Evolutionary conservation across 495 filamentous ascomycete genomes (phyloP), one percentile per base, ranked within the genome.

Genomic region (Xylaria venustula): DNA sequence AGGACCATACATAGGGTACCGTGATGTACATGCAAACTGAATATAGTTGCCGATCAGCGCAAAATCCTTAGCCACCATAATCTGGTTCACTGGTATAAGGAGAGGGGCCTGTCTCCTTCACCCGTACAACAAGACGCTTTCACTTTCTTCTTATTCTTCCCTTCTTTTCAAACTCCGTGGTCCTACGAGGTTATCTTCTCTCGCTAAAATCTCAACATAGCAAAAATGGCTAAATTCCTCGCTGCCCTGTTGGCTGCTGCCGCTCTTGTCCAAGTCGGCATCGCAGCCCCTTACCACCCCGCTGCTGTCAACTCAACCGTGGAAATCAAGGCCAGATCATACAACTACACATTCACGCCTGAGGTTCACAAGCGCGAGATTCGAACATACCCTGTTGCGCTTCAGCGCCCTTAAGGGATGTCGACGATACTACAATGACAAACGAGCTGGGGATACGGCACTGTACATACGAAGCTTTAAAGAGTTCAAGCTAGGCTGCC

Each of bases 171-270:
- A 34, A 5, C 46, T 49, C 54, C 5, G 54, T 58, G 9, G 19
- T 20, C 40, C 23, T 48, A 11, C 11, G 5, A 34, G 5, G 5
- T 34, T 34, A 34, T 34, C 42, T 26, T 15, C 15, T 40, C 1
- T 19, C 44, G 17, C 15, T 32, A 55, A 54, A 28, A 41, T 8
- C 46, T 17, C 34, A 50, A 42, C 46, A 65, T 54, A 15, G 17
- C 50, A 60, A 37, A 48, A 30, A 70, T 71, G 68, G 68, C 68
- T 60, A 64, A 60, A 12, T 66, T 71, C 66, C 63, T 71, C 61
- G 55, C 66, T 64, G 64, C 61, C 61, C 50, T 71, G 20, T 47
- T 71, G 66, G 68, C 68, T 54, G 66, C 56, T 37, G 63, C 50
- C 44, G 63, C 68, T 62, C 64, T 66, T 62, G 28, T 68, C 53